Percentiles rank a stretch among this genome's conserved stretches.
These are phyloP conservation scores for Yamadazyma siamensis DNA, from an alignment of 1,139 yeast species.

Conservation along the genomic window DNA sequence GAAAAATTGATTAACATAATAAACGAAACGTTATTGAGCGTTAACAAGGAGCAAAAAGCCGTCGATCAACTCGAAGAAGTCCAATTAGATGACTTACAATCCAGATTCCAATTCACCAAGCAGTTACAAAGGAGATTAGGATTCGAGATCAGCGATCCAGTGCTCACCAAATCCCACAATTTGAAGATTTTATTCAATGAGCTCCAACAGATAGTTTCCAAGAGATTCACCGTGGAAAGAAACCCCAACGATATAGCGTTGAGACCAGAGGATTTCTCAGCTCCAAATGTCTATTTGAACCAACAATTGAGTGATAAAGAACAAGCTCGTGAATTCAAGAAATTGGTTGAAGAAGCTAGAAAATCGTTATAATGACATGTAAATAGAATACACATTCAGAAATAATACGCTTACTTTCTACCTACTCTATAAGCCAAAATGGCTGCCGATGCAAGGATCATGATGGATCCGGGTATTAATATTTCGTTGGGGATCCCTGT, in stretches of 20 bases:
- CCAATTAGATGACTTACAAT: conserved; percentile 44
- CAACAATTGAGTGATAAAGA: conserved; percentile 29
- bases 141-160: conserved; percentile 62
- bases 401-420: conserved; percentile 13
- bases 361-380: conserved; percentile 8
- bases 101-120: conserved; percentile 59
- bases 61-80: conserved; percentile 15
- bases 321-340: conserved; percentile 26
- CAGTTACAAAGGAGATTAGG: conserved; percentile 58
- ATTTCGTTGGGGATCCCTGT: conserved; percentile 59
- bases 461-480: conserved; percentile 61
- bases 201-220: conserved; percentile 42
- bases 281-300: conserved; percentile 52
- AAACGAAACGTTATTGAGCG: conserved; percentile 22
- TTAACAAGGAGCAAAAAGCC: conserved; percentile 15
- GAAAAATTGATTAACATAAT: conserved; percentile 24
- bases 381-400: conserved; percentile 7
- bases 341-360: conserved; percentile 33
- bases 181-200: conserved; percentile 45
- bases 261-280: conserved; percentile 38
- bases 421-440: conserved; percentile 50
- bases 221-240: conserved; percentile 56
- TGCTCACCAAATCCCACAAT: conserved; percentile 48
- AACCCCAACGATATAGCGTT: conserved; percentile 66
- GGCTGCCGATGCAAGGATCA: conserved; percentile 59